phyloP scores from a whole-genome alignment of 768 basidiomycete genomes.

The Neoboletus magnificus region DNA sequence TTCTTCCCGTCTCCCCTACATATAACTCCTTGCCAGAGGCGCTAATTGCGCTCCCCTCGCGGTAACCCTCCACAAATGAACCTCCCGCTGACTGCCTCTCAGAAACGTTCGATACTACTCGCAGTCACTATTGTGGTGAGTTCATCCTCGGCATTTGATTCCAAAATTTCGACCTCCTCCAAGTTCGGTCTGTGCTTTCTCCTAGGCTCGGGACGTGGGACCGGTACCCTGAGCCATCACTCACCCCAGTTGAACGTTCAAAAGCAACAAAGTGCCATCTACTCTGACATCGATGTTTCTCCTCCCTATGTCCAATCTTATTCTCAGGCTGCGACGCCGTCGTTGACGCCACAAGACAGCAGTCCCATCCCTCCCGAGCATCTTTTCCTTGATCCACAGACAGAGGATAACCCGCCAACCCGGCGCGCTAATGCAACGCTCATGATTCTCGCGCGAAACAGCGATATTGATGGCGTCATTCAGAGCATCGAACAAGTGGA shows the following conservation, averaged over 20 bases:
- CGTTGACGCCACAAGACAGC: background rate
- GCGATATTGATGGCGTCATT: constrained; percentile 43
- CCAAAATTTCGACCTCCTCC: background rate
- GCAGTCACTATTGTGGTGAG: constrained; percentile 27
- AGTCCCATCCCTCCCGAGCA: constrained; percentile 1
- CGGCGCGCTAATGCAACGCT: constrained; percentile 57
- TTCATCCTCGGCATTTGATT: background rate
- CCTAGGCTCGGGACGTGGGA: constrained; percentile 9
- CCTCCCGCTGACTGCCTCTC: constrained; percentile 26
- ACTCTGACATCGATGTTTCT: background rate
- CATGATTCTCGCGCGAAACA: constrained; percentile 51
- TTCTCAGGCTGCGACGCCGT: background rate
- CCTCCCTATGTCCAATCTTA: background rate
- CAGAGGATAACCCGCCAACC: background rate
- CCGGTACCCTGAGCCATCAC: background rate
- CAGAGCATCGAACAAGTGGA: constrained; percentile 54
- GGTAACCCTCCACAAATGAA: constrained; percentile 11
- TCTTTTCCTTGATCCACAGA: background rate
- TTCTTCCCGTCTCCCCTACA: background rate
- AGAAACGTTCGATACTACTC: constrained; percentile 29
- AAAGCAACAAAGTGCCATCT: background rate
- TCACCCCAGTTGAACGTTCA: constrained; percentile 1
- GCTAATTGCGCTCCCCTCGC: background rate
- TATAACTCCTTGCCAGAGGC: background rate
- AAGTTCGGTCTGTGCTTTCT: constrained; percentile 25